These are phyloP conservation scores for Picochlorum sp. DNA, from an alignment of 139 green algal species.

Conservation along the genomic window DNA sequence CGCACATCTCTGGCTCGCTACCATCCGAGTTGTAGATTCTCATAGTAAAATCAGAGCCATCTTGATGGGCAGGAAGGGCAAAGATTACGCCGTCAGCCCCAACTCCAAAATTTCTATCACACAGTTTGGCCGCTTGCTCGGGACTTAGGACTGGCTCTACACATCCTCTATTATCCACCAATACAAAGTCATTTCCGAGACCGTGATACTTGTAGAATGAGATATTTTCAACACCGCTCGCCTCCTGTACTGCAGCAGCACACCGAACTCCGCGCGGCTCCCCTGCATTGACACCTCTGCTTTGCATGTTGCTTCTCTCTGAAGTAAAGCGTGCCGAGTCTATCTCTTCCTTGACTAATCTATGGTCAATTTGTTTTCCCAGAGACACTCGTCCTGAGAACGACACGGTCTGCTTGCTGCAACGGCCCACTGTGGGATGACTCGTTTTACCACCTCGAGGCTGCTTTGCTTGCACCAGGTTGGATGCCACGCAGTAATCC, in stretches of 20 bases:
- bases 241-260: neutral
- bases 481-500: too few relatives aligned
- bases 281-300: too few relatives aligned
- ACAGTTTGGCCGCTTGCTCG: constrained; percentile 72
- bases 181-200: constrained; percentile 97
- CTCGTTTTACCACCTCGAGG: too few relatives aligned
- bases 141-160: constrained; percentile 58
- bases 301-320: too few relatives aligned
- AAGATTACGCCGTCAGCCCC: constrained; percentile 96
- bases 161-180: constrained; percentile 88
- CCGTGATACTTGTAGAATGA: constrained; percentile 95
- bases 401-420: too few relatives aligned
- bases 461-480: too few relatives aligned
- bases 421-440: too few relatives aligned
- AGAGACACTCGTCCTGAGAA: too few relatives aligned
- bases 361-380: too few relatives aligned
- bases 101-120: constrained; percentile 93
- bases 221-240: neutral
- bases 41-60: constrained; percentile 83
- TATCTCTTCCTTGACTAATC: too few relatives aligned
- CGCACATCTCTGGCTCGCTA: constrained; percentile 98
- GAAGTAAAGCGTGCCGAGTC: too few relatives aligned
- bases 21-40: constrained; percentile 97
- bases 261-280: too few relatives aligned
- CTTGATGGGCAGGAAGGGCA: constrained; percentile 51